Percentiles rank a stretch among this genome's conserved stretches.
Evolutionary conservation across 352 stramenopile genomes (phyloP).

Genomic region (Nothophytophthora sp.): DNA sequence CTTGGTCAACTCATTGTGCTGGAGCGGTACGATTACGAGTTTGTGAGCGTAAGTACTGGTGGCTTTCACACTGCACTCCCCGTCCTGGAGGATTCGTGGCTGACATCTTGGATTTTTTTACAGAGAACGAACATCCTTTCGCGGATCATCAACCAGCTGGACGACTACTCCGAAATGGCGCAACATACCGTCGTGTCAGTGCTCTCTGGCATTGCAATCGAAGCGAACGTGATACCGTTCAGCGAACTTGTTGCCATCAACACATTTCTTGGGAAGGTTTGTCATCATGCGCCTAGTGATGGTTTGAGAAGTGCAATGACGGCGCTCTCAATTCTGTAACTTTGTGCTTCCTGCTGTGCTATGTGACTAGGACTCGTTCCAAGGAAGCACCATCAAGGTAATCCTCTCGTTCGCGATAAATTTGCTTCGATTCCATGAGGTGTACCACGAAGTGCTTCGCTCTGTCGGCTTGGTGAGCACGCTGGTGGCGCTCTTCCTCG

Average conservation of each 20-base stretch:
- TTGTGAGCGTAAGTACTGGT: slow-evolving; percentile 46
- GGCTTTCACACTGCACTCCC: no score
- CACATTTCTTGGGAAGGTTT: slow-evolving; percentile 35
- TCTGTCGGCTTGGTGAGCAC: slow-evolving; percentile 38
- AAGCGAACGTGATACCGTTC: slow-evolving; percentile 60
- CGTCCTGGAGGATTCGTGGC: neutral
- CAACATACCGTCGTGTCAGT: slow-evolving; percentile 57
- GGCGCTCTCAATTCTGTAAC: no score
- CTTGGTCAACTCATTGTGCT: slow-evolving; percentile 48
- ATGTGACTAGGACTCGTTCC: slow-evolving; percentile 16
- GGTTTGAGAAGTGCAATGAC: no score
- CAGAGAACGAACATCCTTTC: slow-evolving; percentile 47
- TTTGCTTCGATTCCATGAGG: slow-evolving; percentile 45
- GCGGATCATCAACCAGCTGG: slow-evolving; percentile 36
- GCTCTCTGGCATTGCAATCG: slow-evolving; percentile 55
- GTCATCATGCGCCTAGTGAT: no score
- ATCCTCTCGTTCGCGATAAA: slow-evolving; percentile 42
- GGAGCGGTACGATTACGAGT: slow-evolving; percentile 50
- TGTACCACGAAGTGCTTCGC: slow-evolving; percentile 41
- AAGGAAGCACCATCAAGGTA: slow-evolving; percentile 27
- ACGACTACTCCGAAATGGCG: slow-evolving; percentile 47
- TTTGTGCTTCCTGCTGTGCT: no score
- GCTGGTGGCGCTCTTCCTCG: slow-evolving; percentile 42
- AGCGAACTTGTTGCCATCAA: slow-evolving; percentile 40
- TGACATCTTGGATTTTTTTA: slow-evolving; percentile 5